Percentiles rank a stretch among this genome's conserved stretches.
These are phyloP conservation scores for Hypoxylon cercidicola DNA, from an alignment of 495 filamentous ascomycete species.

Conservation along the genomic window DNA sequence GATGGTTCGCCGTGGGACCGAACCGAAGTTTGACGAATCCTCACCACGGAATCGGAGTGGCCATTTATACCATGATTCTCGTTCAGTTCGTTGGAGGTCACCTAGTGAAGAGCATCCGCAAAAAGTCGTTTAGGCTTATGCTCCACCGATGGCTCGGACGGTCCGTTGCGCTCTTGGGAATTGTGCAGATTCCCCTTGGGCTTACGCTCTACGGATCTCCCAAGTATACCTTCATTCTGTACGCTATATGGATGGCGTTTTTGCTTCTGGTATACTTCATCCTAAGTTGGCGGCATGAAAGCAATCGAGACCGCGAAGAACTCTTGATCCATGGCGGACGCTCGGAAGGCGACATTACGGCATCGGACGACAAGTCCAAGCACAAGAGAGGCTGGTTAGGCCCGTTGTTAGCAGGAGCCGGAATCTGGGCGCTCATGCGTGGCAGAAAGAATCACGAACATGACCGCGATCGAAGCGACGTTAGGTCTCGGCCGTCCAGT, in stretches of 20 bases:
- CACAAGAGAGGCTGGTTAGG: constrained; percentile 60
- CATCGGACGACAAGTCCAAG: constrained; percentile 52
- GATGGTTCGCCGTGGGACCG: constrained; percentile 82
- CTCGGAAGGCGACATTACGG: constrained; percentile 45
- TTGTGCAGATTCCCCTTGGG: constrained; percentile 89
- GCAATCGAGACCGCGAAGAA: constrained; percentile 52
- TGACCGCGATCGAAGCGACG: constrained; percentile 49
- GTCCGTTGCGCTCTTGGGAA: constrained; percentile 76
- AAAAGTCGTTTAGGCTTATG: constrained; percentile 74
- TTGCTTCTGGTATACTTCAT: constrained; percentile 77
- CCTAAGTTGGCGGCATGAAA: constrained; percentile 72
- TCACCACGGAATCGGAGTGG: constrained; percentile 92
- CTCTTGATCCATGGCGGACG: constrained; percentile 51
- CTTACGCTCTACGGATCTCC: constrained; percentile 94
- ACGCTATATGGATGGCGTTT: constrained; percentile 74
- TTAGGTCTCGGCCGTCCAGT: constrained; percentile 45
- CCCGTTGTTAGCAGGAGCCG: constrained; percentile 68
- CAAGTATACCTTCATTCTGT: constrained; percentile 83
- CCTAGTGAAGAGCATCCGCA: constrained; percentile 69
- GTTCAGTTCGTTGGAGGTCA: constrained; percentile 83
- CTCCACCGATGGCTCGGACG: constrained; percentile 92
- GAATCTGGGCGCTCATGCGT: constrained; percentile 65
- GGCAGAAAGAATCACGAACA: constrained; percentile 53
- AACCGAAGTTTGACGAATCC: constrained; percentile 86
- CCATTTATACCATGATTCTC: constrained; percentile 85